Evolutionary conservation across 768 basidiomycete species (phyloP), one percentile per base, ranked within the genome.

Genomic region (Lanmaoa pseudosensibilis): DNA sequence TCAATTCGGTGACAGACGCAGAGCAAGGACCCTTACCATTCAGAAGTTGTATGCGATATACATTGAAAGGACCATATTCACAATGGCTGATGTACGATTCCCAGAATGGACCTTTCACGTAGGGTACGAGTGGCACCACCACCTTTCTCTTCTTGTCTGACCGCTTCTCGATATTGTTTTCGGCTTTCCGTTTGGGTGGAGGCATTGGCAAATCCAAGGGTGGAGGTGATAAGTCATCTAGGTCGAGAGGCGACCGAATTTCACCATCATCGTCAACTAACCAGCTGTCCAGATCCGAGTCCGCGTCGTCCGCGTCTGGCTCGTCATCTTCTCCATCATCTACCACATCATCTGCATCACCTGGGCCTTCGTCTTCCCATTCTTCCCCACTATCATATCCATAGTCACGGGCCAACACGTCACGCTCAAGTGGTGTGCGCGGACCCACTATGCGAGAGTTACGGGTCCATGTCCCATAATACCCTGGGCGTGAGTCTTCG

Each of bases 341-440:
- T 8, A 87, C 82, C 52, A 90, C 88, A 47, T 91, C 90, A 48
- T 87, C 92, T 12, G 84, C 90, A 23, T 87, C 92, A 4, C 80
- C 83, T 13, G 77, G 79, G 21, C 86, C 85, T 67, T 94, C 94
- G 55, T 89, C 90, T 59, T 93, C 92, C 97, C 97, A 98, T 63
- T 98, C 97, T 63, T 87, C 93, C 15, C 92, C 96, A 50, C 92
- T 94, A 74, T 99, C 95, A 66, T 95, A 92, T 5, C 83, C 82
- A 69, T 98, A 99, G 72, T 98, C 94, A 52, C 91, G 80, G 13
- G 83, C 79, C 1, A 87, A 75, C 12, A 83, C 77, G 65, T 99
- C 97, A 60, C 83, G 83, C 3, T 80, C 84, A 57, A 96, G 88
- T 1, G 97, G 95, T 18, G 80, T 83, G 16, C 97, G 85, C 2